These are phyloP conservation scores for Chrysopogon serrulatus DNA, from an alignment of 176 grass and related monocot genomes.

Conservation along the genomic window DNA sequence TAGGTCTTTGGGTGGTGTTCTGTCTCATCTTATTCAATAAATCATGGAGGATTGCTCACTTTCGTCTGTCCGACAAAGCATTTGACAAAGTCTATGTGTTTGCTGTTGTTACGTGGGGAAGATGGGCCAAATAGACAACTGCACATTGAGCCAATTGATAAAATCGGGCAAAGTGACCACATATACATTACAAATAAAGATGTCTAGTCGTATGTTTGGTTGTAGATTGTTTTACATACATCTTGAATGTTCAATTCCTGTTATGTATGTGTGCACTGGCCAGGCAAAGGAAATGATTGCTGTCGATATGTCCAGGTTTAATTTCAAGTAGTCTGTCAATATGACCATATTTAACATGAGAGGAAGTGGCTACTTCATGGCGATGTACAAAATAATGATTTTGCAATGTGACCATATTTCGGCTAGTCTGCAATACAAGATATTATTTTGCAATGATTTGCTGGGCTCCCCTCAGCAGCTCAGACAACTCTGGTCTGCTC, in stretches of 20 bases:
- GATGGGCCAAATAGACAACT: neutral
- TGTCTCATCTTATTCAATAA: neutral
- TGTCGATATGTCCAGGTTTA: neutral
- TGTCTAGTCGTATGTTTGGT: neutral
- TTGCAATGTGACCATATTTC: too few species aligned
- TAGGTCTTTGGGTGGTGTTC: slow-evolving; percentile 19
- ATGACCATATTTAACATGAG: too few species aligned
- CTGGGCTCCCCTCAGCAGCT: too few species aligned
- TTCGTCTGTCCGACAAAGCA: neutral
- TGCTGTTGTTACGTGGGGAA: too few species aligned
- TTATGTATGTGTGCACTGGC: neutral
- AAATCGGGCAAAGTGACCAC: neutral
- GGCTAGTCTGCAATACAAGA: too few species aligned
- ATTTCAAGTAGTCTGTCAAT: neutral
- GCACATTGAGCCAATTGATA: neutral
- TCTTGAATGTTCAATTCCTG: neutral
- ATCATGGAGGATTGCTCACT: neutral
- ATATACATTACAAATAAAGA: neutral
- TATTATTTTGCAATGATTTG: too few species aligned
- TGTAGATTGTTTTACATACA: neutral
- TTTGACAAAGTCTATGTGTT: neutral
- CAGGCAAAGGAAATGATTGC: too few species aligned
- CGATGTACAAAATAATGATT: too few species aligned
- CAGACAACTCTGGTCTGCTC: too few species aligned
- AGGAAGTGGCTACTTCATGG: too few species aligned